Evolutionary conservation across 257 asterid genomes (phyloP).

Genomic region (Nicotiana knightiana): DNA sequence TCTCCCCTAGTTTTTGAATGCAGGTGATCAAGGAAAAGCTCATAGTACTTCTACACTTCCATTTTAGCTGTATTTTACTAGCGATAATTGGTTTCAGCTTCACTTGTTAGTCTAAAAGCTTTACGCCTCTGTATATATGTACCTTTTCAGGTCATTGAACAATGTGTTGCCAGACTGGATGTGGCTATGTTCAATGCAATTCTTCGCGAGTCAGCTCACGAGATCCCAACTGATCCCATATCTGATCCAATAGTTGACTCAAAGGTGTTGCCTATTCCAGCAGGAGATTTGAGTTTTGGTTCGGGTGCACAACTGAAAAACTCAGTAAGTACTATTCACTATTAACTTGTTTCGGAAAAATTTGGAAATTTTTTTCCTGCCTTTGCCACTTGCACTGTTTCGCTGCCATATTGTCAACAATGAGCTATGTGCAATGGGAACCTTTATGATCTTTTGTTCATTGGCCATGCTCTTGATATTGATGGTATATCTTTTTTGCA

Average conservation of each 20-base stretch:
- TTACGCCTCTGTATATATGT: background rate
- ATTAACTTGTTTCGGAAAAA: background rate
- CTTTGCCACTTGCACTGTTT: background rate
- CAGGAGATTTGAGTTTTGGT: conserved; percentile 95
- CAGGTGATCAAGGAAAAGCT: background rate
- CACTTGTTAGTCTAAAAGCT: background rate
- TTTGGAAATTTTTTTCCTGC: background rate
- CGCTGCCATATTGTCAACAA: background rate
- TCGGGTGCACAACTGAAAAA: conserved; percentile 96
- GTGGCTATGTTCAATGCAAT: conserved; percentile 97
- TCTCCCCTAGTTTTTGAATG: background rate
- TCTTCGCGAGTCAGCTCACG: conserved; percentile 91
- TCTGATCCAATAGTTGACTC: conserved; percentile 97
- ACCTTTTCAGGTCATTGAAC: conserved; percentile 70
- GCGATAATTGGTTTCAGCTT: background rate
- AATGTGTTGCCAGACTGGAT: conserved; percentile 83
- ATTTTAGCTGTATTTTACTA: background rate
- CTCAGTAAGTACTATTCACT: conserved; percentile 43
- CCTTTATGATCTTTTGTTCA: background rate
- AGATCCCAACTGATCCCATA: conserved; percentile 97
- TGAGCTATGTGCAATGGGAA: background rate
- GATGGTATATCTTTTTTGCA: conserved; percentile 20
- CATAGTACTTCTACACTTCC: background rate
- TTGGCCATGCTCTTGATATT: conserved; percentile 3
- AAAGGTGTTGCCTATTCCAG: conserved; percentile 93